Evolutionary conservation across 805 yeast genomes (phyloP).

Genomic region (Hanseniaspora vineae): DNA sequence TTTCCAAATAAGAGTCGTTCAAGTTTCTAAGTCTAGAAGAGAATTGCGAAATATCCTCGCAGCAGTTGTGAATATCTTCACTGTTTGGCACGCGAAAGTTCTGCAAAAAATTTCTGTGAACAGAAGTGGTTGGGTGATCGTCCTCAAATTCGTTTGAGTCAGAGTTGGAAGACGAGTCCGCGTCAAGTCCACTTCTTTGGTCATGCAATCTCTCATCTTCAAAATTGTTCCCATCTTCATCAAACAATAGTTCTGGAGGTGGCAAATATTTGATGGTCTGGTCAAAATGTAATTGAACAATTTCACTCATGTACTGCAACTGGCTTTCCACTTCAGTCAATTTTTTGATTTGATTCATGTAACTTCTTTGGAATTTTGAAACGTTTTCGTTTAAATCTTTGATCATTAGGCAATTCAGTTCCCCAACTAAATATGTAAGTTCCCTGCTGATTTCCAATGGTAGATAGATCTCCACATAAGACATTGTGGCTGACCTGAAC

Average conservation of each 20-base stretch:
- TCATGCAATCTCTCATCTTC: conserved; percentile 3
- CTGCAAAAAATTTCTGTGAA: conserved; percentile 8
- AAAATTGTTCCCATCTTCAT: conserved; percentile 3
- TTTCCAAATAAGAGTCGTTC: conserved; percentile 50
- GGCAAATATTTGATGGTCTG: conserved; percentile 23
- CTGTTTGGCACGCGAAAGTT: conserved; percentile 18
- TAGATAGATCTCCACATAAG: conserved; percentile 80
- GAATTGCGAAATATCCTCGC: conserved; percentile 45
- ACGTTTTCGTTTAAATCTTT: conserved; percentile 75
- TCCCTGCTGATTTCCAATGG: conserved; percentile 79
- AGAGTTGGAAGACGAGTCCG: no score
- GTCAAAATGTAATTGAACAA: conserved; percentile 34
- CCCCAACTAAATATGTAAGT: conserved; percentile 72
- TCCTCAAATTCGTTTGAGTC: background rate
- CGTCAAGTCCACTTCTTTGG: background rate
- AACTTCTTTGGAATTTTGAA: conserved; percentile 80
- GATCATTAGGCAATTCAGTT: conserved; percentile 73
- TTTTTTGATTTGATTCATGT: conserved; percentile 72
- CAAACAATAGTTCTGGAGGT: conserved; percentile 14
- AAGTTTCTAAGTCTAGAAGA: conserved; percentile 66
- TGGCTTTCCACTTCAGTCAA: conserved; percentile 78
- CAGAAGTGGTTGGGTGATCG: background rate
- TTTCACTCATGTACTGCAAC: conserved; percentile 35
- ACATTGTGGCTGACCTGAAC: conserved; percentile 88
- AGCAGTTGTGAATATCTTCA: conserved; percentile 44